Conservation (phyloP, 371 early-diverging fungal species). For the Mortierella sp. region DNA sequence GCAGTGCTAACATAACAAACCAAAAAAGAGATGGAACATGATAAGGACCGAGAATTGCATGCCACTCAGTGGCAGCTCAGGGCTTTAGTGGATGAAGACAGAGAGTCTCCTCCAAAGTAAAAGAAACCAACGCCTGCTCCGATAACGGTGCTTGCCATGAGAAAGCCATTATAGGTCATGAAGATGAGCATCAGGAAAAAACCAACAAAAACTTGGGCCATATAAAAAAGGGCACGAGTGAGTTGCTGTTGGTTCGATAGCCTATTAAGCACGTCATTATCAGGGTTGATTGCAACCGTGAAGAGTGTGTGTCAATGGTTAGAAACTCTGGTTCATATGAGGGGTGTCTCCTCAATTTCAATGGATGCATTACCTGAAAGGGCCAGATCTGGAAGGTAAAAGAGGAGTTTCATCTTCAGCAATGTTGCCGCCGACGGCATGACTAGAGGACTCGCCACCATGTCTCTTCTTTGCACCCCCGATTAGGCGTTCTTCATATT, state of each 20-base stretch:
- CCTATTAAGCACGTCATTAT: conserved; percentile 17
- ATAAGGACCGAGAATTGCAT: too few species aligned
- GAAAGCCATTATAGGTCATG: conserved; percentile 89
- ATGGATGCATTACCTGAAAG: conserved; percentile 24
- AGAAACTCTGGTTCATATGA: not conserved
- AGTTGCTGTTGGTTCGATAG: conserved; percentile 61
- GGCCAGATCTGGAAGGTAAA: conserved; percentile 19
- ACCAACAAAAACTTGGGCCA: conserved; percentile 75
- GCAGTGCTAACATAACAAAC: too few species aligned
- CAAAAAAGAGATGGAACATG: too few species aligned
- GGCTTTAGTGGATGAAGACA: conserved; percentile 58
- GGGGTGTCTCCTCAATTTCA: not conserved
- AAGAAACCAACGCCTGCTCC: conserved; percentile 84
- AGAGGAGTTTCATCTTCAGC: conserved; percentile 39
- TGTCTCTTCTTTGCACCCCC: conserved; percentile 55
- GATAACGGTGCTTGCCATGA: conserved; percentile 76
- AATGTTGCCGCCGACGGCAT: conserved; percentile 18
- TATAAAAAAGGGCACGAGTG: conserved; percentile 72
- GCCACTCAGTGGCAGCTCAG: conserved; percentile 59
- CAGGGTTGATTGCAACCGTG: not conserved
- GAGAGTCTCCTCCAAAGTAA: conserved; percentile 65
- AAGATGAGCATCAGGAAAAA: conserved; percentile 89
- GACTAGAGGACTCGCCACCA: conserved; percentile 5
- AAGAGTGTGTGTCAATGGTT: not conserved
- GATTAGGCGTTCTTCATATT: conserved; percentile 61